Percentiles rank a stretch among this genome's conserved stretches.
Conservation (phyloP, 169 alveolate species). For the Plasmodium reichenowi region DNA sequence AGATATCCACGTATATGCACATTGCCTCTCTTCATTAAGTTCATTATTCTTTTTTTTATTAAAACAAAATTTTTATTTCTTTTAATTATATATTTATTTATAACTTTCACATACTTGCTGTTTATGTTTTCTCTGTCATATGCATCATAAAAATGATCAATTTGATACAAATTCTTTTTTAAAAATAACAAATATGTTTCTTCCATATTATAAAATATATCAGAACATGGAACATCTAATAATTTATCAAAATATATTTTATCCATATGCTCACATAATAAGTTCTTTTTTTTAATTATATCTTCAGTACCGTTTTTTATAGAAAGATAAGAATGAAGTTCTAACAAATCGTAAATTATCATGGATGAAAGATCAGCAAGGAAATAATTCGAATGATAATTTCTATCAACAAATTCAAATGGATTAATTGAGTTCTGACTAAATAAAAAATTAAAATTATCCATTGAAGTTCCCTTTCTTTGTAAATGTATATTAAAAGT, state of each 20-base stretch:
- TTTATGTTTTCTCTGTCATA: constrained; percentile 16
- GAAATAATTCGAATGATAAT: constrained; percentile 79
- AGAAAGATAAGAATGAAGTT: constrained; percentile 75
- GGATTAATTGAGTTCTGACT: constrained; percentile 88
- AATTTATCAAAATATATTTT: constrained; percentile 46
- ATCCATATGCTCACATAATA: constrained; percentile 21
- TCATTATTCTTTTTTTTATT: not conserved
- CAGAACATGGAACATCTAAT: constrained; percentile 2
- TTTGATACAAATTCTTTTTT: constrained; percentile 30
- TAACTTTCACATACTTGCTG: not conserved
- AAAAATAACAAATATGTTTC: constrained; percentile 29
- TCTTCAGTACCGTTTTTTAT: constrained; percentile 46
- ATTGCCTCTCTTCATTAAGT: not conserved
- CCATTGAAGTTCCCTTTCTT: constrained; percentile 92
- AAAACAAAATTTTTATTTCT: constrained; percentile 14
- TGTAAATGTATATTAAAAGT: constrained; percentile 88
- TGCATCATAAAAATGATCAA: constrained; percentile 31
- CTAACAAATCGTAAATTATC: constrained; percentile 71
- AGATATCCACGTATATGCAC: no score
- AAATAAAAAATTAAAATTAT: constrained; percentile 83
- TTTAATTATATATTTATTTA: constrained; percentile 34
- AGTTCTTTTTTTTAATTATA: constrained; percentile 11
- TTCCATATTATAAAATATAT: constrained; percentile 26
- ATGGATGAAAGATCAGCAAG: constrained; percentile 76
- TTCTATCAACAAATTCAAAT: constrained; percentile 80